phyloP scores from a whole-genome alignment of 1,139 yeast species.

The Spencermartinsiella ligniputridi region DNA sequence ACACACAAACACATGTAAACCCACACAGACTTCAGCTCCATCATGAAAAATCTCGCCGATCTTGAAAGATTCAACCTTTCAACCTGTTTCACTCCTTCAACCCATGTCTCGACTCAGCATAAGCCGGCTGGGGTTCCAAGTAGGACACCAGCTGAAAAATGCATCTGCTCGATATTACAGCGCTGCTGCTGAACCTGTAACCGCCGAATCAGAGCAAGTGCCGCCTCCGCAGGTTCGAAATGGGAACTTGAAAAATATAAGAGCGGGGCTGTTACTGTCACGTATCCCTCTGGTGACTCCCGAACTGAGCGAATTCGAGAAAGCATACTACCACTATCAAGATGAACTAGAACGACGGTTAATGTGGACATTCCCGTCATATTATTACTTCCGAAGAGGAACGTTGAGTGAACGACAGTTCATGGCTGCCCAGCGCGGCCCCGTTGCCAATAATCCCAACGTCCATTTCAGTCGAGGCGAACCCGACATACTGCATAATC shows the following conservation, averaged over 20 bases:
- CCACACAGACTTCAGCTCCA: no score
- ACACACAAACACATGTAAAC: no score
- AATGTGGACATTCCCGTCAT: conserved; percentile 97
- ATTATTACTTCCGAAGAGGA: conserved; percentile 88
- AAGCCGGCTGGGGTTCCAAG: not conserved
- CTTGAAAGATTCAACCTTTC: no score
- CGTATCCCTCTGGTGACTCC: conserved; percentile 83
- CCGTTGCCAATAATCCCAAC: conserved; percentile 66
- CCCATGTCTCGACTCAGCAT: not conserved
- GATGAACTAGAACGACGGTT: conserved; percentile 80
- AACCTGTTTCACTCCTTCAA: no score
- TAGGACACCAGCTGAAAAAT: not conserved
- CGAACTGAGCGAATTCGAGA: conserved; percentile 67
- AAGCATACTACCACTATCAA: conserved; percentile 76
- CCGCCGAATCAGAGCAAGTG: not conserved
- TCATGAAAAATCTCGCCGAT: no score
- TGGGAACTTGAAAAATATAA: conserved; percentile 2
- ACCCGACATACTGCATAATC: conserved; percentile 81
- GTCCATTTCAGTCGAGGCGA: conserved; percentile 76
- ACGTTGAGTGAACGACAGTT: conserved; percentile 83
- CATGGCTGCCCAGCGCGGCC: conserved; percentile 69
- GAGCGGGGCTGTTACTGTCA: conserved; percentile 54
- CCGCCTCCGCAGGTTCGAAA: not conserved
- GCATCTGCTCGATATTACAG: not conserved
- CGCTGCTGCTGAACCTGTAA: not conserved